These are phyloP conservation scores for Kazachstania taianensis DNA, from an alignment of 805 yeast genomes.

Conservation along the genomic window DNA sequence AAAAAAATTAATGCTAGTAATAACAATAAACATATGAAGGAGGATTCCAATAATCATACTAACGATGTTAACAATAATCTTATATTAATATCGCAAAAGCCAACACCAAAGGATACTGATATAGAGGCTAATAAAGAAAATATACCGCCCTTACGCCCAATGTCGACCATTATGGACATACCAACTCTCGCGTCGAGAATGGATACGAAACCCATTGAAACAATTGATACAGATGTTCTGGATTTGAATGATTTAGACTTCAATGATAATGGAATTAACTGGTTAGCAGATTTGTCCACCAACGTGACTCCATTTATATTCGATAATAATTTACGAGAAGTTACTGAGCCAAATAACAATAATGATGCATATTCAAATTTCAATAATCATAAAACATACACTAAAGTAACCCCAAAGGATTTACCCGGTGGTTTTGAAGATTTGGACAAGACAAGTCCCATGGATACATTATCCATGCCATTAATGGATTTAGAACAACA, in stretches of 20 bases:
- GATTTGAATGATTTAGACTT: slow-evolving; percentile 14
- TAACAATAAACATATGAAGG: background rate
- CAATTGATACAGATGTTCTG: slow-evolving; percentile 3
- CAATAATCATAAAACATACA: background rate
- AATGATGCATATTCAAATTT: background rate
- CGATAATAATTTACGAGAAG: background rate
- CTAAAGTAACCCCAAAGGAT: slow-evolving; percentile 5
- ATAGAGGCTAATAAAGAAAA: slow-evolving; percentile 22
- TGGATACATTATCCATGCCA: slow-evolving; percentile 28
- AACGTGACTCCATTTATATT: background rate
- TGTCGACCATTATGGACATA: background rate
- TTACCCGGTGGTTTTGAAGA: slow-evolving; percentile 12
- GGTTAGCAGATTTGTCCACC: slow-evolving; percentile 19
- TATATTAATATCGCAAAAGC: background rate
- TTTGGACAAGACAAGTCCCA: slow-evolving; percentile 26
- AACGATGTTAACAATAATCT: background rate
- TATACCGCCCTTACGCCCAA: slow-evolving; percentile 14
- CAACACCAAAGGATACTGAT: background rate
- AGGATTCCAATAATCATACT: background rate
- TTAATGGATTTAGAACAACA: slow-evolving; percentile 24
- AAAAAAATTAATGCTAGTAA: slow-evolving; percentile 1
- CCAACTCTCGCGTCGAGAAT: slow-evolving; percentile 1
- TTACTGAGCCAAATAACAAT: slow-evolving; percentile 2
- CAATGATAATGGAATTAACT: slow-evolving; percentile 16
- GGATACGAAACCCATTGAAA: slow-evolving; percentile 3